phyloP scores from a whole-genome alignment of 78 protist species.

The Dictyostelium brefeldianum region DNA sequence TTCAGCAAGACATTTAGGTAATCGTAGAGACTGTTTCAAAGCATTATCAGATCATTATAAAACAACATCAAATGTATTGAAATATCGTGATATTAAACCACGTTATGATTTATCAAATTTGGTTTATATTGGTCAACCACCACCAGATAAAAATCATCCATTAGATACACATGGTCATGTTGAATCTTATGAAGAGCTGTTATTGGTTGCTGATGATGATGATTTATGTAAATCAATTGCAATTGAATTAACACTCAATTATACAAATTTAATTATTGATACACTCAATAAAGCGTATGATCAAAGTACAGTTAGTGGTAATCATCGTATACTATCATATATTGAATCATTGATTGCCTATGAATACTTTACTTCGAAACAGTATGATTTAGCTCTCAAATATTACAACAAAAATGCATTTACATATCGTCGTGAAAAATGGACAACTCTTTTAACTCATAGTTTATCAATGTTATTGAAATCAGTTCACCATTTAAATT shows the following conservation, averaged over 20 bases:
- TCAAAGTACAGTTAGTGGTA: constrained; percentile 11
- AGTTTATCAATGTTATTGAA: constrained; percentile 50
- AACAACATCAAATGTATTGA: not conserved
- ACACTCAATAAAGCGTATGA: constrained; percentile 12
- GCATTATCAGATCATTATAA: constrained; percentile 1
- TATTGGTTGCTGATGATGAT: constrained; percentile 1
- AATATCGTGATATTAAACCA: constrained; percentile 38
- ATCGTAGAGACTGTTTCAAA: constrained; percentile 38
- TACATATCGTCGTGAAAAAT: constrained; percentile 73
- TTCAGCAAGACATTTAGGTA: constrained; percentile 36
- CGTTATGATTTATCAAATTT: constrained; percentile 27
- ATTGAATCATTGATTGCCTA: constrained; percentile 70
- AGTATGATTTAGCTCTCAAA: constrained; percentile 45
- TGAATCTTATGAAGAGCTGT: constrained; percentile 3
- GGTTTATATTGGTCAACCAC: constrained; percentile 60
- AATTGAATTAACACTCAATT: constrained; percentile 31
- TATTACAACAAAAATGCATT: constrained; percentile 66
- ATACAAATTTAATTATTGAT: constrained; percentile 21
- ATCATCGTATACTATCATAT: constrained; percentile 44
- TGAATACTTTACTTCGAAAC: constrained; percentile 55
- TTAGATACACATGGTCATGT: not conserved
- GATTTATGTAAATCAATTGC: constrained; percentile 45
- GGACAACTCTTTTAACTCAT: constrained; percentile 71
- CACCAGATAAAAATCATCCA: constrained; percentile 71
- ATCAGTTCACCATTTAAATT: constrained; percentile 42